Base-by-base conservation (phyloP, 2,329 filamentous ascomycete genomes). In the Myriosclerotinia curreyana region DNA sequence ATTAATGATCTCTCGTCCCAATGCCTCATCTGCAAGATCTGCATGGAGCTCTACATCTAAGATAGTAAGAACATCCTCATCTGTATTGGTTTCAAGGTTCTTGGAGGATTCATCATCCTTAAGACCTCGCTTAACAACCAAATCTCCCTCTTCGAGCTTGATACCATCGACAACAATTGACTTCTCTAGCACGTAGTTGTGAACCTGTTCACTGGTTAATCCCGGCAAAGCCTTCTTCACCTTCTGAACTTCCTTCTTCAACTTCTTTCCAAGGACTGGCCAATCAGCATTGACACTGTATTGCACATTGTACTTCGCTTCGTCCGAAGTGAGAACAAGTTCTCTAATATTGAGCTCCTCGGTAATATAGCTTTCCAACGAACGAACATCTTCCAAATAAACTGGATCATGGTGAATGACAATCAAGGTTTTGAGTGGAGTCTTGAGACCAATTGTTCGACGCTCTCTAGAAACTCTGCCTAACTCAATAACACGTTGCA, bases 401-500 rank as follows among this genome's bases (percentile, higher is more conserved):
- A 92, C 82, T 65, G 85, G 80, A 68, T 96, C 90, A 60, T 89
- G 85, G 73, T 97, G 92, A 67, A 98, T 91, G 67, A 98, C 91
- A 15, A 97, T 84, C 36, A 98, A 81, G 0, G 90, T 91, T 82
- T 94, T 96, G 61, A 98, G 80, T 5, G 95, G 95, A 6, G 90
- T 95, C 80, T 97, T 98, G 62, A 98, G 81, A 42, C 91, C 91
- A 72, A 97, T 87, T 52, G 87, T 87, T 66, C 90, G 86, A 60
- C 92, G 86, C 76, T 98, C 95, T 76, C 95, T 85, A 59, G 91
- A 93, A 60, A 94, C 86, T 74, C 95, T 86, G 54, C 86, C 91
- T 67, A 98, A 83, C 73, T 98, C 92, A 75, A 99, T 97, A 74
- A 98, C 92, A 69, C 88, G 90, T 77, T 98, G 94, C 95, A 99